phyloP scores from a whole-genome alignment of 208 protist species.

The Leishmania gerbilli region DNA sequence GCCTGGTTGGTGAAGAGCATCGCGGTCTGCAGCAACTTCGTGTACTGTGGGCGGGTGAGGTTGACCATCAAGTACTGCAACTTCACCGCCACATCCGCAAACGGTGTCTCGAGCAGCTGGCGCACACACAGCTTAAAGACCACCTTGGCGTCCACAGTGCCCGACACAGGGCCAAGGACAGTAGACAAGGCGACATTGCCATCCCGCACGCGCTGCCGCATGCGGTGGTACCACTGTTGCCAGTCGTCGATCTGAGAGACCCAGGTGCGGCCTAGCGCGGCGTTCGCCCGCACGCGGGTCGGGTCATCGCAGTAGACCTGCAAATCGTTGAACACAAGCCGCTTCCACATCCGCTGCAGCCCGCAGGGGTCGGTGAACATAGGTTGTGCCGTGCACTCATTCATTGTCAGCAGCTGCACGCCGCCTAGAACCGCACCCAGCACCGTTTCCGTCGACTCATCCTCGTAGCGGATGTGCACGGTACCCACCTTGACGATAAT shows the following conservation, averaged over 20 bases:
- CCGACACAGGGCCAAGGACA: constrained; percentile 78
- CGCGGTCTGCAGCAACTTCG: constrained; percentile 53
- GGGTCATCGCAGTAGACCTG: constrained; percentile 90
- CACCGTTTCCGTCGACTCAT: constrained; percentile 51
- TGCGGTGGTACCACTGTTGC: constrained; percentile 72
- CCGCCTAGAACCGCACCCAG: constrained; percentile 74
- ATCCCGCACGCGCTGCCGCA: constrained; percentile 66
- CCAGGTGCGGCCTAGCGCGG: constrained; percentile 37
- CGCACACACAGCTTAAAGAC: constrained; percentile 77
- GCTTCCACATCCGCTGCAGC: constrained; percentile 67
- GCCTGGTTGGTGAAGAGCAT: constrained; percentile 64
- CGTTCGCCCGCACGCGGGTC: constrained; percentile 21
- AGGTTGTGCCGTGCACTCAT: constrained; percentile 62
- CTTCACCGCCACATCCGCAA: constrained; percentile 49
- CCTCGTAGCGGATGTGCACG: constrained; percentile 90
- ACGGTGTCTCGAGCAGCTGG: constrained; percentile 61
- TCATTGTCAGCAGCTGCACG: constrained; percentile 78
- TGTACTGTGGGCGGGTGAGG: constrained; percentile 82
- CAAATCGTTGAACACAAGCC: constrained; percentile 70
- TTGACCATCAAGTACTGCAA: constrained; percentile 67
- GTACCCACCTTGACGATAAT: constrained; percentile 82
- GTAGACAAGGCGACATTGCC: constrained; percentile 69
- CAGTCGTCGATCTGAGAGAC: constrained; percentile 55
- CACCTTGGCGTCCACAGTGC: constrained; percentile 58
- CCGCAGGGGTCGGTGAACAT: constrained; percentile 75